These are phyloP conservation scores for Cercospora citrullina DNA, from an alignment of 2,329 filamentous ascomycete genomes.

Conservation along the genomic window DNA sequence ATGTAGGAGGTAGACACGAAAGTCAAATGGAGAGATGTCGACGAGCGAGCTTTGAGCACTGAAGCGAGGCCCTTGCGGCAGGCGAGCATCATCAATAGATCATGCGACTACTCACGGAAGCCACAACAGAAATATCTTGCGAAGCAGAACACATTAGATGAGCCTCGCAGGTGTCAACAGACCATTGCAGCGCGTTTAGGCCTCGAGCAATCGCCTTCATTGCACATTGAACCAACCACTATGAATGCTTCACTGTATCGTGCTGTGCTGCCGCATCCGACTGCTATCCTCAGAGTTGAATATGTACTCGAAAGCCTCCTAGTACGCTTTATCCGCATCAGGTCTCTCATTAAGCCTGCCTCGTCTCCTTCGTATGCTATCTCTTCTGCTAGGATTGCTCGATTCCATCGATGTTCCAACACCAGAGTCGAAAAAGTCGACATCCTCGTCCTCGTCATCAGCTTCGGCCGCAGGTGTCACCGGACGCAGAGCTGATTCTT, in stretches of 20 bases:
- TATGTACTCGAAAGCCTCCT: conserved; percentile 16
- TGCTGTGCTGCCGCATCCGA: conserved; percentile 10
- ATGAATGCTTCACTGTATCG: neutral
- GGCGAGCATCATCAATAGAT: neutral
- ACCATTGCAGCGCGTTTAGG: neutral
- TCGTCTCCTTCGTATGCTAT: conserved; percentile 35
- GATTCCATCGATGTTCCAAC: conserved; percentile 53
- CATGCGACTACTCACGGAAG: neutral
- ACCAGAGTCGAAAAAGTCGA: conserved; percentile 49
- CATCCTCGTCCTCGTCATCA: conserved; percentile 48
- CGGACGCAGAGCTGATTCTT: conserved; percentile 25
- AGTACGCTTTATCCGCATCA: conserved; percentile 14
- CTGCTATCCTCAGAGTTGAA: conserved; percentile 11
- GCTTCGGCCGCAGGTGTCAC: conserved; percentile 33
- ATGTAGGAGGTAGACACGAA: neutral
- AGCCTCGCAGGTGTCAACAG: neutral
- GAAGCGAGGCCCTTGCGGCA: conserved; percentile 4
- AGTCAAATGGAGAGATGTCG: neutral
- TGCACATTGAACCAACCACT: neutral
- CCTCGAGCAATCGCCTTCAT: neutral
- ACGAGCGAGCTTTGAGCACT: neutral
- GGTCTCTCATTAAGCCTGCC: conserved; percentile 23
- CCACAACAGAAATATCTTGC: neutral
- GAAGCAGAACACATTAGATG: neutral
- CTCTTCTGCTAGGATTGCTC: conserved; percentile 31